Evolutionary conservation across 1,139 yeast species (phyloP).

Genomic region (Geotrichum cucujoidarum): DNA sequence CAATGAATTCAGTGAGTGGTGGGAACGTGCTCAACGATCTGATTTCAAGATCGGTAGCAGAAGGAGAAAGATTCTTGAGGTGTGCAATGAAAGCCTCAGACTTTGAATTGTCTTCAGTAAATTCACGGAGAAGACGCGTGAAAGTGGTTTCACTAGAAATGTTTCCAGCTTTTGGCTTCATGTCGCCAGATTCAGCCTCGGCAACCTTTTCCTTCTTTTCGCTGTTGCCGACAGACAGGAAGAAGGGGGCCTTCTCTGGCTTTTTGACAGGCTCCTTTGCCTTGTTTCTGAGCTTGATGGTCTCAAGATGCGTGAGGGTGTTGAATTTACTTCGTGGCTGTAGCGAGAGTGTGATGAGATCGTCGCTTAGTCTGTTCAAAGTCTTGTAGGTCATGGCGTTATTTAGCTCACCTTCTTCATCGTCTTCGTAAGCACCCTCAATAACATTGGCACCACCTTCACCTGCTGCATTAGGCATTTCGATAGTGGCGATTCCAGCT

Average conservation of each 20-base stretch:
- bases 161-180: slow-evolving; percentile 20
- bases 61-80: slow-evolving; percentile 65
- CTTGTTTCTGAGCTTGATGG: slow-evolving; percentile 78
- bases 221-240: slow-evolving; percentile 56
- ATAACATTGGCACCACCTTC: slow-evolving; percentile 71
- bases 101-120: slow-evolving; percentile 22
- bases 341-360: slow-evolving; percentile 65
- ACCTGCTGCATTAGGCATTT: slow-evolving; percentile 76
- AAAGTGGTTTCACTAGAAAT: slow-evolving; percentile 64
- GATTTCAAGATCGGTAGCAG: slow-evolving; percentile 78
- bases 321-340: slow-evolving; percentile 76
- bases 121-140: slow-evolving; percentile 61
- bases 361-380: slow-evolving; percentile 58
- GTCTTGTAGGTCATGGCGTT: slow-evolving; percentile 45
- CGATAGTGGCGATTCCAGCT: slow-evolving; percentile 44
- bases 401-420: slow-evolving; percentile 20
- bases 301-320: slow-evolving; percentile 75
- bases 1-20: slow-evolving; percentile 58
- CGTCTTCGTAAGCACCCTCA: slow-evolving; percentile 66
- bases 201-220: slow-evolving; percentile 19
- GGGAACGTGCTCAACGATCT: slow-evolving; percentile 65
- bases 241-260: slow-evolving; percentile 79
- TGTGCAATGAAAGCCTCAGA: slow-evolving; percentile 45
- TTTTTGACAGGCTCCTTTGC: slow-evolving; percentile 87
- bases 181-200: slow-evolving; percentile 22